Base-by-base conservation (phyloP, 495 filamentous ascomycete genomes). In the Immersiella caudata region DNA sequence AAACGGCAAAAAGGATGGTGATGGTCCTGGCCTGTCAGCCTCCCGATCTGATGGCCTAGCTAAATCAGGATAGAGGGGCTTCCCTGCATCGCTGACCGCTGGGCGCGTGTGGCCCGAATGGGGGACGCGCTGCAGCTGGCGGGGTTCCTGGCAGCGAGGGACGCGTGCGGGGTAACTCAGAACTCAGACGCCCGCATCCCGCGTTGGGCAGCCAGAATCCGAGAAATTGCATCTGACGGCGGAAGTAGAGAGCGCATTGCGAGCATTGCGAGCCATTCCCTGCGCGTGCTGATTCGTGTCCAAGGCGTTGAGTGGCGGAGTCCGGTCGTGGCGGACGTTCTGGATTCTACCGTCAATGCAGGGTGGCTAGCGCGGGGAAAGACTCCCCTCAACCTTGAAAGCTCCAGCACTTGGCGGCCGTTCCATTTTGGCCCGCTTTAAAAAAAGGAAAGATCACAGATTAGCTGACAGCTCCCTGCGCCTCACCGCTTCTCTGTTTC, bases 171-270 rank as follows among this genome's bases (percentile, higher is more conserved):
- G 61, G 61, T 63, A 52, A 20, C 33, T 25, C 22, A 46, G 21
- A n/a, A 51, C 57, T 59, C 18, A 11, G 51, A 20, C n/a, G 51
- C 57, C 18, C 26, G 33, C 26, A 59, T 24, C 46, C 46, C 56
- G 50, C 61, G 61, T 63, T 63, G 61, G 61, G 61, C 61, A 63
- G 40, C 61, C 29, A 8, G 14, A 62, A 20, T 29, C 24, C 29
- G 59, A 29, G 36, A 22, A 62, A 46, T 62, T 35, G 20, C 21
- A n/a, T 24, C 9, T 55, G 14, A 22, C 9, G 52, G n/a, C 40
- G 9, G 49, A 2, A 2, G 12, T 52, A n/a, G n/a, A n/a, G n/a
- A n/a, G n/a, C n/a, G n/a, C n/a, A n/a, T n/a, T n/a, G n/a, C n/a
- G n/a, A n/a, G n/a, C n/a, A n/a, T n/a, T n/a, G n/a, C n/a, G n/a